Evolutionary conservation across 768 basidiomycete genomes (phyloP), one percentile per base, ranked within the genome.

Genomic region (Russula earlei): DNA sequence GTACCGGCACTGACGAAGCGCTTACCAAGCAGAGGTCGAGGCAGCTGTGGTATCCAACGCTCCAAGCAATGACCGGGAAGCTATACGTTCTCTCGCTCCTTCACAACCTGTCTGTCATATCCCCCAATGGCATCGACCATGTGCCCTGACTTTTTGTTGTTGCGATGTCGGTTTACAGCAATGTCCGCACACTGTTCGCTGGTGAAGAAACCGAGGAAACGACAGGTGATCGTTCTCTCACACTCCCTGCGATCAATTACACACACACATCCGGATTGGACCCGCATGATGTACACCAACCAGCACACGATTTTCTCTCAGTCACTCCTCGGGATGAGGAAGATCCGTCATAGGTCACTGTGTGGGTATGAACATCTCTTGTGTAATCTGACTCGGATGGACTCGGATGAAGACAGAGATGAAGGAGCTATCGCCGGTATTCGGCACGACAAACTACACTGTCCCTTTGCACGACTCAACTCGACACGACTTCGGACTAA

Each of bases 141-240:
- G 4, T 37, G 4, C 34, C 22, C 49, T 66, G 70, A 59, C 70
- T 61, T 3, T 44, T 27, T 9, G 37, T 14, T 19, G 4, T 27
- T n/a, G 20, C 22, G 25, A 29, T 33, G 2, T 25, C 34, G 12
- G 34, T 56, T 43, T 27, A 19, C 49, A 55, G 42, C n/a, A 49
- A 55, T 31, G 5, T 15, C 5, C 42, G 36, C 22, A 20, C 6
- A 14, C 15, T 33, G 4, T 33, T 46, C 22, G 38, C 9, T 7
- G 20, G 29, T 14, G 53, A 41, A 15, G 22, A 7, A 33, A 19
- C 27, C 20, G 4, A 37, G 29, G 25, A 9, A 31, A 9, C 15
- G 20, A 24, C 41, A 14, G 19, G 19, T 27, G 17, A 31, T 8
- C 14, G 5, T 14, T 20, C 55, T 1, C 34, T 49, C 24, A 55